A percentile compares a stretch with the other conserved stretches of the same genome.
phyloP scores from a whole-genome alignment of 495 filamentous ascomycete species.

The Usnea hakonensis region DNA sequence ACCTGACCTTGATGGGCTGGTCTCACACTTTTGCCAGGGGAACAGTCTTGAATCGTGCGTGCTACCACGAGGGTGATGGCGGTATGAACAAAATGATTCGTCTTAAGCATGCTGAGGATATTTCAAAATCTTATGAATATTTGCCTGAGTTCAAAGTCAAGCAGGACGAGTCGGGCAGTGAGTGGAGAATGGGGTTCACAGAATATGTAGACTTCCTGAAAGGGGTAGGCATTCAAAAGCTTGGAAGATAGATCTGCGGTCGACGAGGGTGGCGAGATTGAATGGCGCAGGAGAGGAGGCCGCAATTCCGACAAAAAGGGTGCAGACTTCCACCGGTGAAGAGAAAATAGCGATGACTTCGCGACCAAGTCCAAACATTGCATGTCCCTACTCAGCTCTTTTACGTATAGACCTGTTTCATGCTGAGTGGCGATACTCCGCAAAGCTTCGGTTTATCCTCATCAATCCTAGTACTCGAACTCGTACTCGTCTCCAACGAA shows the following conservation, averaged over 20 bases:
- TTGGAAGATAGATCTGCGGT: constrained; percentile 17
- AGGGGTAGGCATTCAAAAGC: constrained; percentile 10
- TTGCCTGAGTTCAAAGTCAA: constrained; percentile 22
- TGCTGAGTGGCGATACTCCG: too few species aligned
- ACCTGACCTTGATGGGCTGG: constrained; percentile 16
- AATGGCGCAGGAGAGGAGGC: neutral
- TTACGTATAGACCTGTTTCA: too few species aligned
- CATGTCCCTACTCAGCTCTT: too few species aligned
- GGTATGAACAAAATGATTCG: constrained; percentile 21
- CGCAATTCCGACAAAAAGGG: too few species aligned
- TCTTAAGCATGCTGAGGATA: constrained; percentile 10
- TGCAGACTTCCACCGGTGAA: too few species aligned
- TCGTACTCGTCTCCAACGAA: too few species aligned
- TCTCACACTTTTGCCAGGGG: constrained; percentile 14
- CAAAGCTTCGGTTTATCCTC: too few species aligned
- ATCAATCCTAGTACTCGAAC: too few species aligned
- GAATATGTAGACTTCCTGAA: constrained; percentile 18
- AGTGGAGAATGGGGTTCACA: constrained; percentile 18
- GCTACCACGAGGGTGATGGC: constrained; percentile 21
- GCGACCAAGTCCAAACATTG: too few species aligned
- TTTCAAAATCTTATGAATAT: constrained; percentile 17
- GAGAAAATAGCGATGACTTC: too few species aligned
- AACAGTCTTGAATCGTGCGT: constrained; percentile 14
- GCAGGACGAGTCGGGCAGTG: constrained; percentile 19
- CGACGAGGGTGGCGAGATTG: neutral